Conservation (phyloP, 2,329 filamentous ascomycete genomes). For the Colletotrichum graminicola region DNA sequence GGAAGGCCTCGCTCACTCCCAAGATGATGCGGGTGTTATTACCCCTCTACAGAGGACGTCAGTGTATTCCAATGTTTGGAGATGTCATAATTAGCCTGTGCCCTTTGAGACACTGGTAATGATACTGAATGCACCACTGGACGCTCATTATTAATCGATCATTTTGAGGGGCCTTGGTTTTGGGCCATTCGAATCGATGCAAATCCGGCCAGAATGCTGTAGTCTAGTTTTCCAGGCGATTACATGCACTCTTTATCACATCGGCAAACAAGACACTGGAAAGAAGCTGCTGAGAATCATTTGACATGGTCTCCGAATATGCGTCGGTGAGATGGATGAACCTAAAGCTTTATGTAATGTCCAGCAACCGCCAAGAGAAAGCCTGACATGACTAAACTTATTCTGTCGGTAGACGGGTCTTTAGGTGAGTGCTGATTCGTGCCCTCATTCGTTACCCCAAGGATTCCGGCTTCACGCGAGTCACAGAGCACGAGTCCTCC, state of each 20-base stretch:
- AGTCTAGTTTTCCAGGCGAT: background rate
- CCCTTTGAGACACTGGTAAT: background rate
- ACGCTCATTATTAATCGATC: background rate
- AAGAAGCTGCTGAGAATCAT: background rate
- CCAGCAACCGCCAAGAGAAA: conserved; percentile 28
- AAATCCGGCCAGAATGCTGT: background rate
- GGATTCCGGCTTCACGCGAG: conserved; percentile 40
- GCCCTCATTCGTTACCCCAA: conserved; percentile 40
- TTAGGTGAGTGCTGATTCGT: conserved; percentile 39
- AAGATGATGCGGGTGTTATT: background rate
- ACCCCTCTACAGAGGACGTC: background rate
- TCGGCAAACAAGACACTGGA: too few relatives aligned
- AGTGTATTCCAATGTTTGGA: background rate
- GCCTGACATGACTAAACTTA: conserved; percentile 32
- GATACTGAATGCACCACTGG: background rate
- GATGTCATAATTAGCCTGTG: background rate
- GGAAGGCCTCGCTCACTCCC: background rate
- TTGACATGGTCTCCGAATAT: background rate
- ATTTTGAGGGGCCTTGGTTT: background rate
- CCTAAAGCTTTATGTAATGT: conserved; percentile 32
- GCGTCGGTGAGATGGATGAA: too few relatives aligned
- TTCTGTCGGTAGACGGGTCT: conserved; percentile 30
- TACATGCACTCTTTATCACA: background rate
- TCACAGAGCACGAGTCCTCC: conserved; percentile 16
- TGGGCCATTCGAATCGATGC: background rate